Evolutionary conservation across 1,139 yeast species (phyloP).

Genomic region (Geotrichum citri-aurantii): DNA sequence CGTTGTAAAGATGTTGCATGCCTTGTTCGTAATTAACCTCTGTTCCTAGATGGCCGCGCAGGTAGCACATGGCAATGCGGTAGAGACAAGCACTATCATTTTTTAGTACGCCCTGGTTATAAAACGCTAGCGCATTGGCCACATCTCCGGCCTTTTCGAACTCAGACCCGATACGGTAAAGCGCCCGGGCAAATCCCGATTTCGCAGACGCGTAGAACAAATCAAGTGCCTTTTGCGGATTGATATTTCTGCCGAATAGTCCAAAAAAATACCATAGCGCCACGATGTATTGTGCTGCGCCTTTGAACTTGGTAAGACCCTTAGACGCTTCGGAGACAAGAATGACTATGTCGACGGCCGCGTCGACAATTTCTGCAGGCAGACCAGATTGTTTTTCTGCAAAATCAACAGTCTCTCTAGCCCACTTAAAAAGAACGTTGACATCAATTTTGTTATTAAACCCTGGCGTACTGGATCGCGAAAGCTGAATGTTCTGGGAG

Average conservation of each 20-base stretch:
- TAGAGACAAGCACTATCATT: constrained; percentile 21
- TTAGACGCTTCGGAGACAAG: constrained; percentile 23
- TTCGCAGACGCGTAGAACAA: constrained; percentile 32
- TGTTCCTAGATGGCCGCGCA: constrained; percentile 35
- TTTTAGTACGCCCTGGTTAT: constrained; percentile 18
- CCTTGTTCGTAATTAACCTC: constrained; percentile 28
- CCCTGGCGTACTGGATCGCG: constrained; percentile 5
- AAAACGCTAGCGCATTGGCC: constrained; percentile 18
- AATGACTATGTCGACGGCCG: constrained; percentile 28
- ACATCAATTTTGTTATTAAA: constrained; percentile 14
- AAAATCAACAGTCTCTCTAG: constrained; percentile 33
- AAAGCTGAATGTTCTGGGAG: constrained; percentile 16
- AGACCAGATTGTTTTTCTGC: constrained; percentile 31
- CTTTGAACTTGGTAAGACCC: constrained; percentile 25
- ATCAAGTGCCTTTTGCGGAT: constrained; percentile 28
- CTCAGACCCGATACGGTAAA: constrained; percentile 36
- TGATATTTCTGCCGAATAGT: constrained; percentile 23
- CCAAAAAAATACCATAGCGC: constrained; percentile 35
- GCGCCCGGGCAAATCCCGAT: constrained; percentile 33
- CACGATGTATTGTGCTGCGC: constrained; percentile 31
- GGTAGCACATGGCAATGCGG: constrained; percentile 35
- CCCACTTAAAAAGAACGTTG: constrained; percentile 30
- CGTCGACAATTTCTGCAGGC: constrained; percentile 23
- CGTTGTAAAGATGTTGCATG: constrained; percentile 29
- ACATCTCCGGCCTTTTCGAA: constrained; percentile 21